phyloP scores from a whole-genome alignment of 345 rosid species.

The Citropsis articulata region DNA sequence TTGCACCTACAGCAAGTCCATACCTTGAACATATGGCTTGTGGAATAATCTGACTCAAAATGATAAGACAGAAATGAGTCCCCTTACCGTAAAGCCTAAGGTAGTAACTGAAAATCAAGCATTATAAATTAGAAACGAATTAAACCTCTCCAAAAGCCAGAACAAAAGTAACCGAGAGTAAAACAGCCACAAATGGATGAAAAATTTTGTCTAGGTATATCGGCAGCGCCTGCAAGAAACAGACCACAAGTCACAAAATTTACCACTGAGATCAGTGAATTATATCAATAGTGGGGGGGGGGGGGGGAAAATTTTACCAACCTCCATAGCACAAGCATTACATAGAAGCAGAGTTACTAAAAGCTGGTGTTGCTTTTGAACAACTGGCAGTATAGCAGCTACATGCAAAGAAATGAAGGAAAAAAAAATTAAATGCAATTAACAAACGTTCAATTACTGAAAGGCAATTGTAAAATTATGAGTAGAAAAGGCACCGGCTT shows the following conservation, averaged over 20 bases:
- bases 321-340: constrained; percentile 91
- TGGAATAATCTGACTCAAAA: constrained; percentile 54
- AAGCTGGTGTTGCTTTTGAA: constrained; percentile 78
- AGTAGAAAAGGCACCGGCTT: constrained; percentile 36
- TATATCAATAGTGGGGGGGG: background rate
- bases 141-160: constrained; percentile 78
- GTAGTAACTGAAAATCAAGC: constrained; percentile 6
- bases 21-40: constrained; percentile 83
- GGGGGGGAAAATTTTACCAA: background rate
- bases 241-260: constrained; percentile 1
- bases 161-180: constrained; percentile 80
- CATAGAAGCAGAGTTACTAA: constrained; percentile 77
- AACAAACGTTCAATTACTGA: background rate
- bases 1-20: constrained; percentile 76
- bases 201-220: constrained; percentile 71
- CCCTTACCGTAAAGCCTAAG: background rate
- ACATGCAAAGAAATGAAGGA: constrained; percentile 3
- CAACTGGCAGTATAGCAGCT: constrained; percentile 80
- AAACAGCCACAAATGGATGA: constrained; percentile 77
- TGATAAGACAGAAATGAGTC: background rate
- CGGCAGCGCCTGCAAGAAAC: constrained; percentile 66
- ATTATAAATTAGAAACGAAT: background rate
- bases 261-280: background rate
- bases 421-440: background rate
- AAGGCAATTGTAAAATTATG: too few species aligned